Conservation (phyloP, 495 filamentous ascomycete genomes). For the Tetracladium marchalianum region DNA sequence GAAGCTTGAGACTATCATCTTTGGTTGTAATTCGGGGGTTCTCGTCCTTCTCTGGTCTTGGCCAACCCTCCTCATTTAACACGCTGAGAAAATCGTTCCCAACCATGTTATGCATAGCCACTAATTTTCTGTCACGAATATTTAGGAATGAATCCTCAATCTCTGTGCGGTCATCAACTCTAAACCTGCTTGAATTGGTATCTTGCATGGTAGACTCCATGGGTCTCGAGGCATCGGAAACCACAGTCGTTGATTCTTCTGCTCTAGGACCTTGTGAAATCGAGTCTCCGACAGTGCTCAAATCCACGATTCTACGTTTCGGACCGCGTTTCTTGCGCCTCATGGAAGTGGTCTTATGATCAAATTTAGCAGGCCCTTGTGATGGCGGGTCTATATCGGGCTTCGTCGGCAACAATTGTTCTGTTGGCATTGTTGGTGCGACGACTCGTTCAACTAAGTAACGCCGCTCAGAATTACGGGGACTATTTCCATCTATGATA, state of each 20-base stretch:
- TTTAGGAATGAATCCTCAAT: no score
- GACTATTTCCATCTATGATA: conserved; percentile 72
- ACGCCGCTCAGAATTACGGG: conserved; percentile 74
- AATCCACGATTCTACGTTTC: conserved; percentile 74
- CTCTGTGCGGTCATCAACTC: no score
- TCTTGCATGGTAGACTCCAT: no score
- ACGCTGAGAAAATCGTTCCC: conserved; percentile 78
- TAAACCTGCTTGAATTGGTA: no score
- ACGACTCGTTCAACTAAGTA: conserved; percentile 72
- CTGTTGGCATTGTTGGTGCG: conserved; percentile 55
- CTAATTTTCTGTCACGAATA: conserved; percentile 74
- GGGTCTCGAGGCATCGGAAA: no score
- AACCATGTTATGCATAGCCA: conserved; percentile 75
- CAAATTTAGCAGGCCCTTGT: conserved; percentile 32
- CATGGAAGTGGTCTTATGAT: conserved; percentile 40
- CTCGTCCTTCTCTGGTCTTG: no score
- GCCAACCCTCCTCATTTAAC: conserved; percentile 68
- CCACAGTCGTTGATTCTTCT: no score
- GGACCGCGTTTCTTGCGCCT: conserved; percentile 37
- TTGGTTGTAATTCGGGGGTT: no score
- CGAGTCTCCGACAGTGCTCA: conserved; percentile 52
- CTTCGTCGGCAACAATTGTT: conserved; percentile 40
- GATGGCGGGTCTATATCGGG: conserved; percentile 33
- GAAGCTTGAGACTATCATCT: no score
- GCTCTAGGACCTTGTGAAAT: no score